Base-by-base conservation (phyloP, 192 early-diverging fungal genomes). In the Backusella tarrabulga region DNA sequence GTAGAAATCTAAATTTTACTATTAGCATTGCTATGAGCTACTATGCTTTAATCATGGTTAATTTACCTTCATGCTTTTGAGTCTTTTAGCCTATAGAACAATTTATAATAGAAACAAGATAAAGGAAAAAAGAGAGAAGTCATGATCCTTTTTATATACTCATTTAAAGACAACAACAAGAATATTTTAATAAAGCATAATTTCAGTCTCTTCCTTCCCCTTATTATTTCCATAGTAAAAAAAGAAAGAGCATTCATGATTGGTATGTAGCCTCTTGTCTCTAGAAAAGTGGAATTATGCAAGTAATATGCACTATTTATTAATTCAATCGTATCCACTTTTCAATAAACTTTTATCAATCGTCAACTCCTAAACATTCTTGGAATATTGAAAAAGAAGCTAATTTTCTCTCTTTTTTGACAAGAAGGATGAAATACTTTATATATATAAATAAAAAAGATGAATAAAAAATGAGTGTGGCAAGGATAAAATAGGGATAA, bases 391-490 rank as follows among this genome's bases (percentile, higher is more conserved):
- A 60, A 21, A 50, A 50, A 50, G 5, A 50, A 50, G 46, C 19
- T 17, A 50, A 50, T 1, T 12, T 17, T 54, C n/a, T 56, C 8
- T 56, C 21, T 54, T 56, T 56, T 56, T 56, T 21, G n/a, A 8
- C 19, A 54, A 8, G 3, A 56, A 56, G 54, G 23, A 56, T 56
- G n/a, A 56, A 56, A 23, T 56, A 56, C 54, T 56, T 56, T 56
- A 56, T 56, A 56, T 23, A 23, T 56, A 23, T 23, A 56, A 54
- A 21, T 4, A 8, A 54, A 17, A 56, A 56, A 26, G 17, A 60
- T 60, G 54, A 60, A 60, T 60, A 60, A 60, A 40, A 60, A 60
- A 60, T 60, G 54, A 60, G 54, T 60, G 54, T 60, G 54, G 8
- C 52, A 56, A 56, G 52, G 21, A 41, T 38, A 70, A 70, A 8